Percentiles rank a stretch among this genome's conserved stretches.
phyloP scores from a whole-genome alignment of 768 basidiomycete genomes.

The Tulasnella sp. region DNA sequence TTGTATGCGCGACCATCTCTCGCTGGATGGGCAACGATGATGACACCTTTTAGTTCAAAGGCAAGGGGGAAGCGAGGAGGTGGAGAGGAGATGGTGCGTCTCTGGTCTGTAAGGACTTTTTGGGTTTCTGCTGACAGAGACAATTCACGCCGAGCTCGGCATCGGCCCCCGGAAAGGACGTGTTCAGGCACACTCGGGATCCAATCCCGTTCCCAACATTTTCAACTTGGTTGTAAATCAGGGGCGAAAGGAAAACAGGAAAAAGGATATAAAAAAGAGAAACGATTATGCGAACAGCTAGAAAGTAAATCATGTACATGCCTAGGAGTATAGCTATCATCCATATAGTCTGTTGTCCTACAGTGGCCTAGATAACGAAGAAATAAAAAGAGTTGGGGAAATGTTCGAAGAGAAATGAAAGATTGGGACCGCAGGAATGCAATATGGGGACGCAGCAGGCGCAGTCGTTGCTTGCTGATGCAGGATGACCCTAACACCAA shows the following conservation, averaged over 20 bases:
- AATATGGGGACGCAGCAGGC: neutral
- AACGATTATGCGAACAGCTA: neutral
- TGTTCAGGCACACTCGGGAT: neutral
- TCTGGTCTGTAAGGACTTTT: neutral
- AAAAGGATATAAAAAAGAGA: neutral
- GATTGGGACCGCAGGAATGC: neutral
- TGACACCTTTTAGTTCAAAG: neutral
- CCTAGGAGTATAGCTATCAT: neutral
- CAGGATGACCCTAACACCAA: neutral
- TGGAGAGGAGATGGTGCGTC: neutral
- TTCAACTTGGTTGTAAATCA: neutral
- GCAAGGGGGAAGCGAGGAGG: neutral
- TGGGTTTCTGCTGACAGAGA: conserved; percentile 3
- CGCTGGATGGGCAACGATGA: neutral
- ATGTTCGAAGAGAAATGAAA: neutral
- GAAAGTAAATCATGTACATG: neutral
- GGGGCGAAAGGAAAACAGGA: neutral
- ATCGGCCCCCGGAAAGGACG: neutral
- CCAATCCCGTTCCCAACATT: neutral
- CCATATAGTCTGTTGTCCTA: neutral
- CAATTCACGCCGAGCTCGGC: neutral
- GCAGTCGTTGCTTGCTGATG: neutral
- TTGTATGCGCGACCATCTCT: neutral
- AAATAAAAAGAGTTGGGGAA: neutral
- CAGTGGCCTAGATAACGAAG: neutral